Evolutionary conservation across 1,139 yeast genomes (phyloP).

Genomic region (Suhomyces anneliseae): DNA sequence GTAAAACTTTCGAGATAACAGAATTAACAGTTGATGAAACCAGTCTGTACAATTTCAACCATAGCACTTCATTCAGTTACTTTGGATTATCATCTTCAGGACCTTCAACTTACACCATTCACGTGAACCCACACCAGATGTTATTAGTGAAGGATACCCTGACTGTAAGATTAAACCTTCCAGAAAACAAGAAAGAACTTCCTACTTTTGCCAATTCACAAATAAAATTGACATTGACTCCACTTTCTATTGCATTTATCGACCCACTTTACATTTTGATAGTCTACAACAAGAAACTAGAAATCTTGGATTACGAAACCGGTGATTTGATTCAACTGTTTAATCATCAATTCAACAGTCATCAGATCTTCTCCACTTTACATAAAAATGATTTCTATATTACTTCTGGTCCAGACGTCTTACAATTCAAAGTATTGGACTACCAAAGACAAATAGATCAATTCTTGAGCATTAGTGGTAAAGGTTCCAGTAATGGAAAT

Average conservation of each 20-base stretch:
- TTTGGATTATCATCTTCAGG: constrained; percentile 24
- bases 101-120: constrained; percentile 23
- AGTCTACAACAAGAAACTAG: constrained; percentile 41
- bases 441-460: constrained; percentile 45
- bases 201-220: constrained; percentile 20
- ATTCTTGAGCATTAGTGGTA: constrained; percentile 30
- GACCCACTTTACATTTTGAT: constrained; percentile 50
- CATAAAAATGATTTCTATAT: constrained; percentile 23
- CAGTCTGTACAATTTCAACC: constrained; percentile 15
- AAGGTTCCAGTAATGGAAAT: constrained; percentile 17
- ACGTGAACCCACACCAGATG: constrained; percentile 16
- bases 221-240: constrained; percentile 30
- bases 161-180: constrained; percentile 18
- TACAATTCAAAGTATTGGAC: constrained; percentile 30
- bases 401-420: constrained; percentile 29
- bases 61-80: constrained; percentile 23
- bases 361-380: constrained; percentile 19
- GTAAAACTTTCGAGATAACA: constrained; percentile 18
- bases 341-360: constrained; percentile 33
- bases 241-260: constrained; percentile 33
- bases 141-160: constrained; percentile 24
- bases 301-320: constrained; percentile 43
- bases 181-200: constrained; percentile 4
- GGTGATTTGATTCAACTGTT: constrained; percentile 47
- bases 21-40: constrained; percentile 17